These are phyloP conservation scores for Colletotrichum sansevieriae DNA, from an alignment of 2,329 filamentous ascomycete species.

Conservation along the genomic window DNA sequence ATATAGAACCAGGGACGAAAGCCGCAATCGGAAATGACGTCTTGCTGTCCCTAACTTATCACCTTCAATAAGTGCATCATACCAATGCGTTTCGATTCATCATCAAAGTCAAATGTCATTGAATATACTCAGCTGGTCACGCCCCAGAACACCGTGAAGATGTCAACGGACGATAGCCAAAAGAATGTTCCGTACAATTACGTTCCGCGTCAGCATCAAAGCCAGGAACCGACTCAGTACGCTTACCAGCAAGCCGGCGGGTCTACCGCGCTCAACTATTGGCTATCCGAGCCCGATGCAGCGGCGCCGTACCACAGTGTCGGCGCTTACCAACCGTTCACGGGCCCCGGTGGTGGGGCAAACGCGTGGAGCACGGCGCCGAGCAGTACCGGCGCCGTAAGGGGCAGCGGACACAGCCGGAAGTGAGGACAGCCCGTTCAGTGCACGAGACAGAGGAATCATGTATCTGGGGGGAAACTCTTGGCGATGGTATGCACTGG, in stretches of 20 bases:
- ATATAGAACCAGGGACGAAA: no score
- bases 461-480: no score
- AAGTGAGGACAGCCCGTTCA: neutral
- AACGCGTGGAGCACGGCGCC: neutral
- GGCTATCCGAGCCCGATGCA: constrained; percentile 8
- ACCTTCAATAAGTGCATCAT: neutral
- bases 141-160: neutral
- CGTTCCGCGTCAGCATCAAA: constrained; percentile 14
- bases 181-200: neutral
- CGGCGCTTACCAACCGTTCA: neutral
- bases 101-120: no score
- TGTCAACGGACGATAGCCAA: constrained; percentile 20
- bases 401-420: constrained; percentile 17
- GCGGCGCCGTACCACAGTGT: constrained; percentile 23
- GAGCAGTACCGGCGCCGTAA: constrained; percentile 27
- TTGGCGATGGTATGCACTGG: neutral
- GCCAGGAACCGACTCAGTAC: neutral
- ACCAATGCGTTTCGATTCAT: no score
- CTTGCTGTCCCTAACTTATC: neutral
- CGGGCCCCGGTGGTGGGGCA: constrained; percentile 10
- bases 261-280: constrained; percentile 18
- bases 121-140: no score
- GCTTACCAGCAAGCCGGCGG: constrained; percentile 17
- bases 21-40: no score
- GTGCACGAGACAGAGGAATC: neutral